Evolutionary conservation across 345 rosid species (phyloP).

Genomic region (Leavenworthia alabamica): DNA sequence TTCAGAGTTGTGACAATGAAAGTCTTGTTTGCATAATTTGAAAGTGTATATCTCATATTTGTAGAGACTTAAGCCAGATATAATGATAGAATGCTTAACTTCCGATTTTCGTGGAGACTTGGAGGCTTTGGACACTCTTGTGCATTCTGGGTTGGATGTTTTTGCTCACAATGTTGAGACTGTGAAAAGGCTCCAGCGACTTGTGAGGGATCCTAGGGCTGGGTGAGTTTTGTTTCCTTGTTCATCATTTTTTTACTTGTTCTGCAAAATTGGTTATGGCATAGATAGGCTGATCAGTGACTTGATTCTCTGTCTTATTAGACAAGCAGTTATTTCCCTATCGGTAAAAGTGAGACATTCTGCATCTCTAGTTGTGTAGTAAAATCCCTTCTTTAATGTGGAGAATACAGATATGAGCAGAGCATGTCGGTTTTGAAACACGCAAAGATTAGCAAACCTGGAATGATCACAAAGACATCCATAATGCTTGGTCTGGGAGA

Average conservation of each 20-base stretch:
- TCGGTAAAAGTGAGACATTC: background rate
- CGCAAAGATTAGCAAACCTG: conserved; percentile 72
- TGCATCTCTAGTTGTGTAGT: conserved; percentile 4
- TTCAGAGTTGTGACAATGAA: background rate
- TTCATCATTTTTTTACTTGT: background rate
- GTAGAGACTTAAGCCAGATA: conserved; percentile 82
- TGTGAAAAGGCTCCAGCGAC: conserved; percentile 85
- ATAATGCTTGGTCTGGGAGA: conserved; percentile 99
- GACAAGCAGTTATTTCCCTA: background rate
- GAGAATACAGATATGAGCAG: conserved; percentile 73
- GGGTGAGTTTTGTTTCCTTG: conserved; percentile 46
- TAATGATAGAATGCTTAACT: conserved; percentile 95
- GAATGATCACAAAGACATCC: conserved; percentile 87
- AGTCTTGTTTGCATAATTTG: background rate
- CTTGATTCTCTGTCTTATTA: conserved; percentile 5
- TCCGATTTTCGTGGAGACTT: conserved; percentile 96
- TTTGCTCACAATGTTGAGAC: conserved; percentile 96
- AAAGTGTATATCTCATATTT: background rate
- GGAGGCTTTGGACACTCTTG: conserved; percentile 69
- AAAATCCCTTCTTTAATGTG: conserved; percentile 1
- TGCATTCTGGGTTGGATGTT: conserved; percentile 82
- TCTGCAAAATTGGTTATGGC: background rate
- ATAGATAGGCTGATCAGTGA: background rate
- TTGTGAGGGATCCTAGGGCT: conserved; percentile 97
- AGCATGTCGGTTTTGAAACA: conserved; percentile 83